phyloP scores from a whole-genome alignment of 2,329 filamentous ascomycete genomes.

The Alternaria ventricosa region DNA sequence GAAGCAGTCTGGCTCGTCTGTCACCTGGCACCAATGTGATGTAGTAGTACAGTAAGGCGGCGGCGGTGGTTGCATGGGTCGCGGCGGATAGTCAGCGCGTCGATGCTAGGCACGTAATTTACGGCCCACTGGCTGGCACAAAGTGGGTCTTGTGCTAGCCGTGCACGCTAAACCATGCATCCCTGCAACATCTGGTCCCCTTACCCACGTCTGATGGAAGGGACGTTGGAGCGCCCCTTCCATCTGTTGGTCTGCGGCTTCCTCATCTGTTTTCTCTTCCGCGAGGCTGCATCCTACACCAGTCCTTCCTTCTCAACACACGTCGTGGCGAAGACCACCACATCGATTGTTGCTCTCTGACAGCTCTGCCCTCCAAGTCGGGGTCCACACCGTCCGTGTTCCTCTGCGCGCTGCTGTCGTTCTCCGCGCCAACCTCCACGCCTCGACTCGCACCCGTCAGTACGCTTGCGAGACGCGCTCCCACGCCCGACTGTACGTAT shows the following conservation, averaged over 20 bases:
- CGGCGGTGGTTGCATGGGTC: neutral
- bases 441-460: slow-evolving; percentile 25
- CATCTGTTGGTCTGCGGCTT: slow-evolving; percentile 29
- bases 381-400: slow-evolving; percentile 20
- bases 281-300: slow-evolving; percentile 21
- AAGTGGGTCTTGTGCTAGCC: slow-evolving; percentile 2
- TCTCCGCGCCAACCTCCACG: slow-evolving; percentile 33
- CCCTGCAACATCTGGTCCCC: slow-evolving; percentile 14
- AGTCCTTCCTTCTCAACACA: slow-evolving; percentile 19
- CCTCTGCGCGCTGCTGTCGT: slow-evolving; percentile 32
- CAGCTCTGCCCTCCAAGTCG: slow-evolving; percentile 8
- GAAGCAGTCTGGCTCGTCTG: neutral
- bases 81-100: slow-evolving; percentile 15
- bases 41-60: neutral
- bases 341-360: slow-evolving; percentile 12
- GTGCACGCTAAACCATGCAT: neutral
- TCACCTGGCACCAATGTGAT: neutral
- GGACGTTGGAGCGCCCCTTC: slow-evolving; percentile 35
- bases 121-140: slow-evolving; percentile 11
- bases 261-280: slow-evolving; percentile 30
- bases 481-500: slow-evolving; percentile 14
- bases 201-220: slow-evolving; percentile 20
- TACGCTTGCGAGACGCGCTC: slow-evolving; percentile 22
- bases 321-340: slow-evolving; percentile 14
- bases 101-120: slow-evolving; percentile 25